These are phyloP conservation scores for Podosphaera xanthii DNA, from an alignment of 2,329 filamentous ascomycete species.

Conservation along the genomic window DNA sequence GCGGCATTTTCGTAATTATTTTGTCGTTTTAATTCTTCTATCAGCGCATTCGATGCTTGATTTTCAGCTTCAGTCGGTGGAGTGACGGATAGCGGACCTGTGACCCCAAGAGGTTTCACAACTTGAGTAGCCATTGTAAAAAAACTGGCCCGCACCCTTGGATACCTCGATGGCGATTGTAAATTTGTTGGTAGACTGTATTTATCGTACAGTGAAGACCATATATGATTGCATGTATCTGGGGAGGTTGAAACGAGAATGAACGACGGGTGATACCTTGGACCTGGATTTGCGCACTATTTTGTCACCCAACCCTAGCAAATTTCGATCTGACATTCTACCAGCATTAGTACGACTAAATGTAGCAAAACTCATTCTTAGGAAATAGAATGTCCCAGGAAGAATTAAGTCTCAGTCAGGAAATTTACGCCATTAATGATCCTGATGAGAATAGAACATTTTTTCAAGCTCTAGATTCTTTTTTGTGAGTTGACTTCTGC, in stretches of 20 bases:
- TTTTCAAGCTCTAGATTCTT: conserved; percentile 68
- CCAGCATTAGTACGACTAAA: too few relatives aligned
- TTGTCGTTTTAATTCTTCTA: conserved; percentile 66
- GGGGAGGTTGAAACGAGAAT: neutral
- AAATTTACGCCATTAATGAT: conserved; percentile 22
- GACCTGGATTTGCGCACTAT: neutral
- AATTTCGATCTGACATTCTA: too few relatives aligned
- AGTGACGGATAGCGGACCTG: conserved; percentile 56
- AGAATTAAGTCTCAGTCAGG: conserved; percentile 27
- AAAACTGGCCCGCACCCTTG: neutral
- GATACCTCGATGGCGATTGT: conserved; percentile 1
- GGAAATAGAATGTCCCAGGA: conserved; percentile 2
- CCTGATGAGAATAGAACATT: conserved; percentile 63
- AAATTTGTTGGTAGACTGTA: neutral
- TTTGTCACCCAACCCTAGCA: neutral
- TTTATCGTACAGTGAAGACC: neutral
- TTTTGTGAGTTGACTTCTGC: conserved; percentile 38
- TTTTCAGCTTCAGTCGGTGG: conserved; percentile 60
- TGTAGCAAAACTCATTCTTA: neutral
- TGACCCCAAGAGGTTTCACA: conserved; percentile 34
- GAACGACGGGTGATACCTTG: neutral
- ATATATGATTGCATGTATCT: neutral
- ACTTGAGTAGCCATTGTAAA: conserved; percentile 12
- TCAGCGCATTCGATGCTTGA: conserved; percentile 51
- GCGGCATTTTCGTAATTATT: conserved; percentile 75